A percentile compares a stretch with the other conserved stretches of the same genome.
These are phyloP conservation scores for Erysiphe pulchra DNA, from an alignment of 2,329 filamentous ascomycete species.

Conservation along the genomic window DNA sequence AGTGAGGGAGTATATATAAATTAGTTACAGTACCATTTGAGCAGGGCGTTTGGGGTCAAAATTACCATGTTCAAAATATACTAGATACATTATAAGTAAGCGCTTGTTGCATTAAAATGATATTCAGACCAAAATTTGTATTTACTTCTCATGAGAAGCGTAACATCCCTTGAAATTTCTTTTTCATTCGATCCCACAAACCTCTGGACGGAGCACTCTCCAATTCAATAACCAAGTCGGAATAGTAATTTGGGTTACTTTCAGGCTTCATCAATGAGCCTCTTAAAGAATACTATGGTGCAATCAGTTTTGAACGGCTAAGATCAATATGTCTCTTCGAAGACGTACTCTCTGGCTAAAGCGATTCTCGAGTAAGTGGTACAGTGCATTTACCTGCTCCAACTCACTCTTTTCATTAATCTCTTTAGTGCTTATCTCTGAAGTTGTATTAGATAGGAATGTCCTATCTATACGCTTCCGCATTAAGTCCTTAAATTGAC, in stretches of 20 bases:
- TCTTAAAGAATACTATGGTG: conserved; percentile 20
- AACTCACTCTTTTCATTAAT: conserved; percentile 22
- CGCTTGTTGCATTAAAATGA: too few species aligned
- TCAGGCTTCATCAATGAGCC: conserved; percentile 27
- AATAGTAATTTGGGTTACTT: conserved; percentile 38
- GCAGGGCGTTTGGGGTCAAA: too few species aligned
- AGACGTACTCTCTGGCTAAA: conserved; percentile 26
- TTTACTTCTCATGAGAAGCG: conserved; percentile 15
- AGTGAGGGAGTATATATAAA: conserved; percentile 52
- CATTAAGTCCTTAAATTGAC: conserved; percentile 33
- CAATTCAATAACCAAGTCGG: conserved; percentile 32
- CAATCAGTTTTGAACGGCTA: neutral
- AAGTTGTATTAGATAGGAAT: conserved; percentile 6
- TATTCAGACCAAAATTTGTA: too few species aligned
- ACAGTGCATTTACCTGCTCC: conserved; percentile 31
- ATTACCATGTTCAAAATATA: too few species aligned
- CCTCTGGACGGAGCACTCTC: conserved; percentile 33
- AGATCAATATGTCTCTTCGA: neutral
- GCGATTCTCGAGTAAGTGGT: conserved; percentile 30
- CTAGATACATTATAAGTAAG: too few species aligned
- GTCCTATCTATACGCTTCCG: conserved; percentile 18
- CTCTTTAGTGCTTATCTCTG: neutral
- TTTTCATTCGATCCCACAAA: conserved; percentile 24
- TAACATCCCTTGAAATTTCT: conserved; percentile 32
- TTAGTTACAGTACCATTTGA: too few species aligned